phyloP scores from a whole-genome alignment of 768 basidiomycete species.

The Podaxis sp. region DNA sequence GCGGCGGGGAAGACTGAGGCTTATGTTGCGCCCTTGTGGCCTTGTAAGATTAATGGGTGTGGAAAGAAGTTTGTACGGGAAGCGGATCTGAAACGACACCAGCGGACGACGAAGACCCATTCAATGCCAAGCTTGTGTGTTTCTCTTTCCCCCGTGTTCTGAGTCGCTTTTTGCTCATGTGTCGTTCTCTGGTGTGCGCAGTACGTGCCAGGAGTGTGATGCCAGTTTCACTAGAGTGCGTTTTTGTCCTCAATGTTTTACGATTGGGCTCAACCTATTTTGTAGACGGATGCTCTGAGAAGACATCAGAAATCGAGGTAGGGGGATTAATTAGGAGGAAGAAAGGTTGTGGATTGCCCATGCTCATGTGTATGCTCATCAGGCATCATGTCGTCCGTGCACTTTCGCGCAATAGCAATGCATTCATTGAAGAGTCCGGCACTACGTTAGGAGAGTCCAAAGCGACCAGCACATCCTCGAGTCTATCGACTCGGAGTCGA shows the following conservation, averaged over 20 bases:
- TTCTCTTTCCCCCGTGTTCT: constrained; percentile 18
- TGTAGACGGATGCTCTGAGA: constrained; percentile 76
- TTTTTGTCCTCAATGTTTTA: constrained; percentile 18
- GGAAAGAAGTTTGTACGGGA: constrained; percentile 82
- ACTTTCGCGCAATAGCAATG: constrained; percentile 50
- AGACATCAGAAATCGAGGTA: constrained; percentile 81
- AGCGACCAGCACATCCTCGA: constrained; percentile 30
- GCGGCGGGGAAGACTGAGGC: constrained; percentile 43
- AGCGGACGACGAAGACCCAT: constrained; percentile 77
- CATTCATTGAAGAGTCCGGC: constrained; percentile 52
- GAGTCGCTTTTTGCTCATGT: constrained; percentile 13
- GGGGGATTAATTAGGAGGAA: neutral
- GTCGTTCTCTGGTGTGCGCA: constrained; percentile 23
- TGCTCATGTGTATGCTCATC: constrained; percentile 20
- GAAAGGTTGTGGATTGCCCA: constrained; percentile 3
- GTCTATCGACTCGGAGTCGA: constrained; percentile 43
- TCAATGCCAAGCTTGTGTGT: constrained; percentile 73
- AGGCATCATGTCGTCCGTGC: constrained; percentile 8
- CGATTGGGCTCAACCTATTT: constrained; percentile 20
- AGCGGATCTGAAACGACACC: constrained; percentile 80
- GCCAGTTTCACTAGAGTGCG: constrained; percentile 77
- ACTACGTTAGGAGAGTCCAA: constrained; percentile 23
- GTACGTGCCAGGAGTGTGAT: constrained; percentile 78
- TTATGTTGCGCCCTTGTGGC: constrained; percentile 60
- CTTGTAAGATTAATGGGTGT: constrained; percentile 80